phyloP scores from a whole-genome alignment of 352 stramenopile genomes.

The Pythium pectinolyticum region DNA sequence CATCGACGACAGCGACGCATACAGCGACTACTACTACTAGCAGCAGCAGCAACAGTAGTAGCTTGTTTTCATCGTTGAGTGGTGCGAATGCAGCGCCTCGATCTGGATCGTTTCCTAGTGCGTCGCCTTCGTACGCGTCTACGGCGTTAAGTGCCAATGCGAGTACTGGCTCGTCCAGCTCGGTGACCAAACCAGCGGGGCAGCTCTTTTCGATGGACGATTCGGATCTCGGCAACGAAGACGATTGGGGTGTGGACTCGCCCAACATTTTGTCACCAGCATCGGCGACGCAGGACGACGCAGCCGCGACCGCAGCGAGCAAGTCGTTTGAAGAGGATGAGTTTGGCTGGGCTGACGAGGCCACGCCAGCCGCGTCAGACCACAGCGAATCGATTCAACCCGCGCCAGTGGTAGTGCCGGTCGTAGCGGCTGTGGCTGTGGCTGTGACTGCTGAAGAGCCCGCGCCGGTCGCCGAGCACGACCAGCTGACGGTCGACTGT shows the following conservation, averaged over 20 bases:
- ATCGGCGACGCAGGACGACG: conserved; percentile 7
- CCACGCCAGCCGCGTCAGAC: background rate
- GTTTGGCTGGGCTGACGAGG: conserved; percentile 22
- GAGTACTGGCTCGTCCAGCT: background rate
- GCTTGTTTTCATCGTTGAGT: conserved; percentile 21
- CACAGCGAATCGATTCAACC: background rate
- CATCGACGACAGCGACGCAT: background rate
- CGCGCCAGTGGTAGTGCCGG: background rate
- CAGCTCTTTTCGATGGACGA: conserved; percentile 83
- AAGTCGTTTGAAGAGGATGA: conserved; percentile 28
- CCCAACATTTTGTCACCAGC: conserved; percentile 56
- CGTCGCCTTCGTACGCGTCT: background rate
- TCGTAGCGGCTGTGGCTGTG: too few relatives aligned
- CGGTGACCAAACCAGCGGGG: conserved; percentile 11
- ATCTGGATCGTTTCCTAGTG: conserved; percentile 4
- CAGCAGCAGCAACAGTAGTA: background rate
- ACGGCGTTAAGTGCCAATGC: background rate
- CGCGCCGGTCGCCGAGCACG: background rate
- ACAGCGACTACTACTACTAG: background rate
- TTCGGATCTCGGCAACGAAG: conserved; percentile 53
- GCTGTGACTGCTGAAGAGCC: too few relatives aligned
- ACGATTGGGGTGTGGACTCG: conserved; percentile 75
- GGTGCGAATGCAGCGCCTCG: conserved; percentile 11
- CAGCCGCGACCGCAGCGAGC: conserved; percentile 3
- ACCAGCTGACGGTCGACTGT: background rate